Percentiles rank a stretch among this genome's conserved stretches.
These are phyloP conservation scores for Tetrahymena elliotti DNA, from an alignment of 73 alveolate species.

Conservation along the genomic window DNA sequence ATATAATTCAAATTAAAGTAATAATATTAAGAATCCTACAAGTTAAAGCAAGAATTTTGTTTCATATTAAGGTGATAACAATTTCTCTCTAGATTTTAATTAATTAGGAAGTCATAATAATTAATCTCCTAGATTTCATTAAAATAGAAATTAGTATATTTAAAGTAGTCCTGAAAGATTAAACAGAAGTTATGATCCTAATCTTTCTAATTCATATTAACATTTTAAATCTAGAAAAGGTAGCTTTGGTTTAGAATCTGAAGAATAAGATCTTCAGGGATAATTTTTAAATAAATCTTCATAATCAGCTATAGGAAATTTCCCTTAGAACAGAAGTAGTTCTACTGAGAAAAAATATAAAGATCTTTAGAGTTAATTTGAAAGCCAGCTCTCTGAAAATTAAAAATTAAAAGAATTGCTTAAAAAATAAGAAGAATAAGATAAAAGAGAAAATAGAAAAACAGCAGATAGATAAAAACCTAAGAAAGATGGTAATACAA, in stretches of 20 bases:
- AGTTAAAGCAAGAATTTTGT: not conserved
- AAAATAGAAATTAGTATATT: not conserved
- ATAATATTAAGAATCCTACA: not conserved
- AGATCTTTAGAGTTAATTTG: not conserved
- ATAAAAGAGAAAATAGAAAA: not conserved
- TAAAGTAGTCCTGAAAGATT: not conserved
- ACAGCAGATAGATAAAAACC: not conserved
- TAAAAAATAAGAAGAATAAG: not conserved
- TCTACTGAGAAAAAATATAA: not conserved
- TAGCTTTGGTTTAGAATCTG: not conserved
- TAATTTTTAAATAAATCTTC: not conserved
- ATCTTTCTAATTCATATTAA: not conserved
- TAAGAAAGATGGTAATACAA: not conserved
- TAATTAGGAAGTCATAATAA: not conserved
- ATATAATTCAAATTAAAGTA: not conserved
- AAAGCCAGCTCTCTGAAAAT: not conserved
- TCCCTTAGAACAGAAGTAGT: not conserved
- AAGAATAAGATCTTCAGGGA: not conserved
- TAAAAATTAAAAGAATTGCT: not conserved
- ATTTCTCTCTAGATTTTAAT: not conserved
- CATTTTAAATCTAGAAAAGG: not conserved
- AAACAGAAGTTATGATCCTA: not conserved
- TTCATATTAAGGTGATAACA: not conserved
- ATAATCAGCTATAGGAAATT: not conserved
- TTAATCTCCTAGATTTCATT: not conserved